Conservation (phyloP, 805 yeast genomes). For the Myxozyma nipponensis region DNA sequence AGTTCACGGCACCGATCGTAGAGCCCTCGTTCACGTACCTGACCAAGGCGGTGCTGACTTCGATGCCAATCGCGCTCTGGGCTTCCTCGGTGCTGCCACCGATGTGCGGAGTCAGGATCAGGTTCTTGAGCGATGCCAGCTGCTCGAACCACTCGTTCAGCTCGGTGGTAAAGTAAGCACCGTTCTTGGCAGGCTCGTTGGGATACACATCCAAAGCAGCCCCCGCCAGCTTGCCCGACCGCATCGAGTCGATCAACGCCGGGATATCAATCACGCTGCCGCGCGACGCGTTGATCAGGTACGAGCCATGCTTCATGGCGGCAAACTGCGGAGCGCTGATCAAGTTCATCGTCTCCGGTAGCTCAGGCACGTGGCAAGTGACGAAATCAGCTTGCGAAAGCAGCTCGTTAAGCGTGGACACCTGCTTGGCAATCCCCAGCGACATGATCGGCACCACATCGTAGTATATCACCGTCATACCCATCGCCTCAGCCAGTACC, state of each 20-base stretch:
- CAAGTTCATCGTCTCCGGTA: constrained; percentile 86
- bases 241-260: constrained; percentile 86
- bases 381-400: constrained; percentile 81
- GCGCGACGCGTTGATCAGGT: constrained; percentile 92
- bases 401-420: constrained; percentile 75
- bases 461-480: constrained; percentile 92
- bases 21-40: constrained; percentile 95
- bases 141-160: constrained; percentile 83
- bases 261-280: constrained; percentile 97
- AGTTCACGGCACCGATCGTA: constrained; percentile 92
- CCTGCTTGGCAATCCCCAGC: constrained; percentile 94
- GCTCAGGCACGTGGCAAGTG: constrained; percentile 90
- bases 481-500: constrained; percentile 95
- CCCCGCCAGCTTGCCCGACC: constrained; percentile 92
- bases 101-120: constrained; percentile 93
- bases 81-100: constrained; percentile 99
- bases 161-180: constrained; percentile 66
- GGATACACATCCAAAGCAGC: constrained; percentile 97
- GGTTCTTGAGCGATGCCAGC: constrained; percentile 74
- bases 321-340: constrained; percentile 87
- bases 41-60: constrained; percentile 80
- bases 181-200: constrained; percentile 95
- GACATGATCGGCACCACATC: constrained; percentile 93
- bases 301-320: constrained; percentile 94
- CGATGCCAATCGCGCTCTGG: constrained; percentile 94